Evolutionary conservation across 169 alveolate genomes (phyloP).

Genomic region (Babesia ovis): DNA sequence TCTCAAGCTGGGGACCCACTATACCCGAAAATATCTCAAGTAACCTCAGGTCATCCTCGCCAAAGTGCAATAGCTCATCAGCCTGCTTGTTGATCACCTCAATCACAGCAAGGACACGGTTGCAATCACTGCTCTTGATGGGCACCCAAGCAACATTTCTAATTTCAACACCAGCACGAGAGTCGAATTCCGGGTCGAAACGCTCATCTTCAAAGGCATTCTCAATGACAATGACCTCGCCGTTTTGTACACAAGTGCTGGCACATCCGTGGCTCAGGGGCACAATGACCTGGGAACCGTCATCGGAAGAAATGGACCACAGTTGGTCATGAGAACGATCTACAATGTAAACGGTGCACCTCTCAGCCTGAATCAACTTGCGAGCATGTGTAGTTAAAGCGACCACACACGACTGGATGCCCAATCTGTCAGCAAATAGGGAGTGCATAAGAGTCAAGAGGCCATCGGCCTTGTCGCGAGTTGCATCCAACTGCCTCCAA

Average conservation of each 20-base stretch:
- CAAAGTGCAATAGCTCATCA: conserved; percentile 58
- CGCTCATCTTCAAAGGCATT: conserved; percentile 50
- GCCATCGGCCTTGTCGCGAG: conserved; percentile 55
- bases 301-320: conserved; percentile 69
- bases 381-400: conserved; percentile 68
- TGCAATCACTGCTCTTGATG: conserved; percentile 53
- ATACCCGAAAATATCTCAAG: conserved; percentile 60
- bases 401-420: conserved; percentile 65
- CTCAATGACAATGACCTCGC: conserved; percentile 50
- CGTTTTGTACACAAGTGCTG: conserved; percentile 38
- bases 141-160: conserved; percentile 68
- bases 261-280: conserved; percentile 57
- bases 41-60: conserved; percentile 56
- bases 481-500: conserved; percentile 52
- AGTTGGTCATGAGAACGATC: conserved; percentile 60
- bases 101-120: conserved; percentile 61
- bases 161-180: conserved; percentile 45
- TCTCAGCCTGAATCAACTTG: conserved; percentile 65
- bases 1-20: conserved; percentile 69
- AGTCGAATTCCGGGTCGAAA: conserved; percentile 32
- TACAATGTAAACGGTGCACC: conserved; percentile 67
- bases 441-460: conserved; percentile 69
- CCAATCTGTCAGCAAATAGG: conserved; percentile 58
- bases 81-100: conserved; percentile 69
- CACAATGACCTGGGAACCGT: conserved; percentile 51